Base-by-base conservation (phyloP, 2,329 filamentous ascomycete genomes). In the Colletotrichum sublineola region DNA sequence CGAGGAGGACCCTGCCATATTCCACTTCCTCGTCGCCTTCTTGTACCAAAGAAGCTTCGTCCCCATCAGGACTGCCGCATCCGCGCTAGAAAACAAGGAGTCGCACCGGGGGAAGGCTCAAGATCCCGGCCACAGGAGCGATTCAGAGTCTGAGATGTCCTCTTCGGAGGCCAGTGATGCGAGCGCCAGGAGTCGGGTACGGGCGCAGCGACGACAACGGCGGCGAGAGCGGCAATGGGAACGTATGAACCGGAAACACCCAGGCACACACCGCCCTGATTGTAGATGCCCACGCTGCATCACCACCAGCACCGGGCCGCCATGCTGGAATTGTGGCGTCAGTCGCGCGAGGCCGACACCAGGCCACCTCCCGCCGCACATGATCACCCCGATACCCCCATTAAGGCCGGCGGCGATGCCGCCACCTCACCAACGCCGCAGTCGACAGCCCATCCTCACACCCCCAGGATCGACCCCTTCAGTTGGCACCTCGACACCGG, bases 11-110 rank as follows among this genome's bases (percentile, higher is more conserved):
- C 85, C 86, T 3, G 82, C 83, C 66, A 82, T 86, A 58, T 88
- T 88, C 73, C 84, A 86, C 69, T 86, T 87, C 73, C 77, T 88
- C 53, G 79, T 88, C 46, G 84, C 85, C n/a, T 87, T 83, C 63
- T 77, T 87, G 15, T 87, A 87, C 74, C 85, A 87, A 74, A 82
- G 81, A 29, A 82, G 78, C 67, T 87, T 84, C 74, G 79, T 82
- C 4, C 86, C 86, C 46, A 84, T 86, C 68, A 83, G 79, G 73
- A 78, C 85, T n/a, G 78, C 81, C 44, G 80, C 84, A 3, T 80
- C 81, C 36, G 84, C 80, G 2, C 77, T 87, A 40, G 75, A 82
- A 82, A 74, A 73, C 77, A 72, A 78, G 29, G 80, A 82, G 29
- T 77, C 78, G 36, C 83, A 84, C 20, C 86, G 86, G 75, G 84